Evolutionary conservation across 805 yeast species (phyloP), one percentile per base, ranked within the genome.

Genomic region (Nakazawaea wyomingensis): DNA sequence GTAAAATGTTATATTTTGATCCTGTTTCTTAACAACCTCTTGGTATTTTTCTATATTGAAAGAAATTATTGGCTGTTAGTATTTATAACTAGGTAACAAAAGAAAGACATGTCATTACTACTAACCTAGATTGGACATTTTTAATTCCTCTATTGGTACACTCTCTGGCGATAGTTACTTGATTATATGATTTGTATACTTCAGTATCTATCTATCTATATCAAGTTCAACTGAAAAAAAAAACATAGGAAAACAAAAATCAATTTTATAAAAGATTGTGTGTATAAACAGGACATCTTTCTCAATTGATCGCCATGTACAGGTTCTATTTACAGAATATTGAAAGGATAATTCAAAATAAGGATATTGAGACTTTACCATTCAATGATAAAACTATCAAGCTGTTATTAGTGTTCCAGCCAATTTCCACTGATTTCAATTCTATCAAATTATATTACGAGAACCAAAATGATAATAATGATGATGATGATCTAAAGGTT

Each of bases 1-100:
- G 17, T 42, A 42, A 28, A 42, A 42, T 7, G 37, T 32, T 17
- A 42, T 36, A 18, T 31, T 36, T 26, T 36, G 41, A 16, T 42
- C 41, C 16, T 42, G 45, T 5, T 30, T 30, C 31, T 35, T 36
- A 20, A 30, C 19, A 2, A 22, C 36, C n/a, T 34, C 36, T 5
- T 29, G 39, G 31, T 41, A 41, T 30, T 41, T 34, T 7, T 41
- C 44, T 41, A 10, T 6, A n/a, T 27, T 34, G n/a, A n/a, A n/a
- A n/a, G n/a, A n/a, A n/a, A n/a, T n/a, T n/a, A n/a, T n/a, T n/a
- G n/a, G n/a, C n/a, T n/a, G n/a, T n/a, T n/a, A n/a, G n/a, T n/a
- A n/a, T n/a, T n/a, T n/a, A n/a, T n/a, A n/a, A n/a, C n/a, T n/a
- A n/a, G n/a, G n/a, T n/a, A n/a, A n/a, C n/a, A n/a, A n/a, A n/a